A percentile compares a stretch with the other conserved stretches of the same genome.
Evolutionary conservation across 2,329 filamentous ascomycete species (phyloP).

Genomic region (Chaetomiaceae sp.): DNA sequence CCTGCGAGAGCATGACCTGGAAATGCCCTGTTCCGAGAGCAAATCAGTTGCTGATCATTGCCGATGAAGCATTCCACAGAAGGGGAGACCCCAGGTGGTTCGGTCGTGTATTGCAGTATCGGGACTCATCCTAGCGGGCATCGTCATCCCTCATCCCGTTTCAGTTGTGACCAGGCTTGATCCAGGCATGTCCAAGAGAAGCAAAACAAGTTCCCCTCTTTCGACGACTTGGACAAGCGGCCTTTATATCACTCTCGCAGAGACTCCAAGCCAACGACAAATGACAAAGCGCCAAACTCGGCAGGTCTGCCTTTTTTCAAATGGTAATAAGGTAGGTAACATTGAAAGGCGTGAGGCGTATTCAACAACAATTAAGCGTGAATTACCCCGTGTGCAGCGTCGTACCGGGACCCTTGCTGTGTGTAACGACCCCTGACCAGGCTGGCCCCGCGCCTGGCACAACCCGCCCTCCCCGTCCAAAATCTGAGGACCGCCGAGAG

Average conservation of each 20-base stretch:
- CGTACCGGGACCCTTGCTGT: conserved; percentile 1
- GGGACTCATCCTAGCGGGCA: background rate
- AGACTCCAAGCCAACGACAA: no score
- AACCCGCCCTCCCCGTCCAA: conserved; percentile 2
- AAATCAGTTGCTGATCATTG: conserved; percentile 2
- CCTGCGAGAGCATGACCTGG: background rate
- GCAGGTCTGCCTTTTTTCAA: no score
- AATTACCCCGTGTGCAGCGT: background rate
- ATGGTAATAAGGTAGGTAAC: no score
- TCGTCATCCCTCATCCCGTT: background rate
- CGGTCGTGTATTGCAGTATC: background rate
- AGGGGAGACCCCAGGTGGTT: no score
- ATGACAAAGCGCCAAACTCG: no score
- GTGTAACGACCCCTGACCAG: conserved; percentile 10
- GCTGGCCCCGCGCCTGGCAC: conserved; percentile 5
- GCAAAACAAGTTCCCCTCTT: background rate
- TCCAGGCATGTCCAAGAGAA: background rate
- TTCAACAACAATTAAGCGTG: background rate
- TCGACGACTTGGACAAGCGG: background rate
- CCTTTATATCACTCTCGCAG: background rate
- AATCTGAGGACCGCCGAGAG: conserved; percentile 6
- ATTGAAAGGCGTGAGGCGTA: no score
- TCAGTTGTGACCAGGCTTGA: background rate
- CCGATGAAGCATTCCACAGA: background rate
- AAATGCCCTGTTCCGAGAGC: background rate